Conservation (phyloP, 2,329 filamentous ascomycete genomes). For the Ceratocystis ficicola region DNA sequence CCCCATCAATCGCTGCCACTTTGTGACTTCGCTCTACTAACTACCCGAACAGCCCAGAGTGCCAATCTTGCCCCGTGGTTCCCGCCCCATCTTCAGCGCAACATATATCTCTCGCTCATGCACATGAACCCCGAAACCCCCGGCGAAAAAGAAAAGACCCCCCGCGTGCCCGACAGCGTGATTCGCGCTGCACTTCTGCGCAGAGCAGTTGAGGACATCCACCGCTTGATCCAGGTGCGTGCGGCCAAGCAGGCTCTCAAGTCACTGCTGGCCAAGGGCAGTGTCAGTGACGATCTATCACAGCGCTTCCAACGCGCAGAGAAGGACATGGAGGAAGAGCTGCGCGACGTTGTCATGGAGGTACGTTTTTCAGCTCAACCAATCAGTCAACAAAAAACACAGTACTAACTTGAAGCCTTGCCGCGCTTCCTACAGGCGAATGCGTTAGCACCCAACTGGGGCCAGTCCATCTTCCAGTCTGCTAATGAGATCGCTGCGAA, state of each 20-base stretch:
- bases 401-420: background rate
- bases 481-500: slow-evolving; percentile 94
- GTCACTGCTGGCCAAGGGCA: slow-evolving; percentile 72
- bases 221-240: slow-evolving; percentile 77
- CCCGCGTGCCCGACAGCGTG: slow-evolving; percentile 66
- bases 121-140: slow-evolving; percentile 56
- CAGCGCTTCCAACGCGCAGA: slow-evolving; percentile 83
- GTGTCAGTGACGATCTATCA: slow-evolving; percentile 92
- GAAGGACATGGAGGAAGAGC: slow-evolving; percentile 94
- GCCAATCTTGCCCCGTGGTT: slow-evolving; percentile 92
- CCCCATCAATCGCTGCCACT: background rate
- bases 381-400: background rate
- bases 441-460: slow-evolving; percentile 78
- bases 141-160: slow-evolving; percentile 59
- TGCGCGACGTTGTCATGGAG: slow-evolving; percentile 87
- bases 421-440: slow-evolving; percentile 57
- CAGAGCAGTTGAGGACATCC: slow-evolving; percentile 84
- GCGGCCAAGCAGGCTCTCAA: slow-evolving; percentile 79
- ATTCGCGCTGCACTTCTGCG: slow-evolving; percentile 79
- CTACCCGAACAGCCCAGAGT: slow-evolving; percentile 47
- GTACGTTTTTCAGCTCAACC: slow-evolving; percentile 36
- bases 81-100: slow-evolving; percentile 74
- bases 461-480: slow-evolving; percentile 89
- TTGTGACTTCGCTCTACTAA: slow-evolving; percentile 21
- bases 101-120: slow-evolving; percentile 85